Evolutionary conservation across 169 alveolate species (phyloP).

Genomic region (Cryptosporidium tyzzeri): DNA sequence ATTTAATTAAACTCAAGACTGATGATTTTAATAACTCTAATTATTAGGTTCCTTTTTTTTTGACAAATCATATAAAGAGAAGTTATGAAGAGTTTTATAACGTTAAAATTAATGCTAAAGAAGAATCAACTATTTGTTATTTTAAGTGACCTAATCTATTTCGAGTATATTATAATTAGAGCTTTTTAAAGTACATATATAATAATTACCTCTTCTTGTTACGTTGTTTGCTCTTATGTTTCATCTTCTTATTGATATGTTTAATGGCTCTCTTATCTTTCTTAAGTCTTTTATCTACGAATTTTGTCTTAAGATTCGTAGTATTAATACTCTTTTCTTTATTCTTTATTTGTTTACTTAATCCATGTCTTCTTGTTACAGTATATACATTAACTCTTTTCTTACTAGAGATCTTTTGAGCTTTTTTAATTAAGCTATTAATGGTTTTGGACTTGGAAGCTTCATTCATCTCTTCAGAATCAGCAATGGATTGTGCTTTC

Average conservation of each 20-base stretch:
- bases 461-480: conserved; percentile 90
- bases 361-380: conserved; percentile 88
- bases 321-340: conserved; percentile 84
- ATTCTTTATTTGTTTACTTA: conserved; percentile 84
- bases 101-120: neutral
- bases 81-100: too few species aligned
- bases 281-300: conserved; percentile 96
- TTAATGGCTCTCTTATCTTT: conserved; percentile 93
- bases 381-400: conserved; percentile 83
- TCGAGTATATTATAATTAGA: neutral
- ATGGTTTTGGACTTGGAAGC: conserved; percentile 89
- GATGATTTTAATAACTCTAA: too few species aligned
- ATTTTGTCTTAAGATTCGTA: conserved; percentile 78
- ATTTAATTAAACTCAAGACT: too few species aligned
- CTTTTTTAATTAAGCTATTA: conserved; percentile 88
- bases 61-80: too few species aligned
- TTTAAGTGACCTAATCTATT: neutral
- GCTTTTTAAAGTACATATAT: neutral
- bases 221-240: conserved; percentile 44
- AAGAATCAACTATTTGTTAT: neutral
- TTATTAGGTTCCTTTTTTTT: neutral
- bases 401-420: conserved; percentile 79
- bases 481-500: conserved; percentile 87
- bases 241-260: conserved; percentile 81
- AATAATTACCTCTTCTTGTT: neutral